phyloP scores from a whole-genome alignment of 768 basidiomycete species.

The Pisolithus tinctorius region DNA sequence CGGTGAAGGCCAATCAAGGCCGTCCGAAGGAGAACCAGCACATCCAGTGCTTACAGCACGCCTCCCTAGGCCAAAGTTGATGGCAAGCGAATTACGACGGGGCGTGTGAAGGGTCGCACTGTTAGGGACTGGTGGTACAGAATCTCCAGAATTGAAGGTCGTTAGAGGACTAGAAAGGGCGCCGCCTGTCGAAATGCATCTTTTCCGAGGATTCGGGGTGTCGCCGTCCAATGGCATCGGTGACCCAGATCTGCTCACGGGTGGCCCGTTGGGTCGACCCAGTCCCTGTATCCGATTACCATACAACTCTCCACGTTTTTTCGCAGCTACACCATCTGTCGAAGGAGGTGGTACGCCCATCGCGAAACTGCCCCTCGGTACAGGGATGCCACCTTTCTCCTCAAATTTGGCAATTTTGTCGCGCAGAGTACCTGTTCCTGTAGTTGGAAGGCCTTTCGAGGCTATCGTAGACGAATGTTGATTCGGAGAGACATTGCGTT shows the following conservation, averaged over 20 bases:
- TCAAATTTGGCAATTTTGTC: slow-evolving; percentile 82
- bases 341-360: slow-evolving; percentile 52
- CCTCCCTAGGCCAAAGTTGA: slow-evolving; percentile 16
- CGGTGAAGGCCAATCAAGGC: not conserved
- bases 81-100: slow-evolving; percentile 26
- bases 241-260: slow-evolving; percentile 14
- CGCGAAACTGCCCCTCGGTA: slow-evolving; percentile 70
- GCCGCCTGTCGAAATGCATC: slow-evolving; percentile 23
- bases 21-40: slow-evolving; percentile 1
- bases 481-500: slow-evolving; percentile 32
- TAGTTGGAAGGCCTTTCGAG: slow-evolving; percentile 19
- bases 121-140: slow-evolving; percentile 21
- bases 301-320: slow-evolving; percentile 60
- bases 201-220: slow-evolving; percentile 18
- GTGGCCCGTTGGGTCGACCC: slow-evolving; percentile 16
- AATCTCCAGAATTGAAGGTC: slow-evolving; percentile 12
- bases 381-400: slow-evolving; percentile 67
- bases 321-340: slow-evolving; percentile 38
- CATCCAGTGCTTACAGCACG: slow-evolving; percentile 14
- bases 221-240: slow-evolving; percentile 12
- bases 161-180: slow-evolving; percentile 11
- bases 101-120: not conserved
- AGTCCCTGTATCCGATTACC: slow-evolving; percentile 56
- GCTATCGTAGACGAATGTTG: slow-evolving; percentile 29
- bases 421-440: slow-evolving; percentile 31